Base-by-base conservation (phyloP, 2,329 filamentous ascomycete genomes). In the Aspergillus brunneoviolaceus region DNA sequence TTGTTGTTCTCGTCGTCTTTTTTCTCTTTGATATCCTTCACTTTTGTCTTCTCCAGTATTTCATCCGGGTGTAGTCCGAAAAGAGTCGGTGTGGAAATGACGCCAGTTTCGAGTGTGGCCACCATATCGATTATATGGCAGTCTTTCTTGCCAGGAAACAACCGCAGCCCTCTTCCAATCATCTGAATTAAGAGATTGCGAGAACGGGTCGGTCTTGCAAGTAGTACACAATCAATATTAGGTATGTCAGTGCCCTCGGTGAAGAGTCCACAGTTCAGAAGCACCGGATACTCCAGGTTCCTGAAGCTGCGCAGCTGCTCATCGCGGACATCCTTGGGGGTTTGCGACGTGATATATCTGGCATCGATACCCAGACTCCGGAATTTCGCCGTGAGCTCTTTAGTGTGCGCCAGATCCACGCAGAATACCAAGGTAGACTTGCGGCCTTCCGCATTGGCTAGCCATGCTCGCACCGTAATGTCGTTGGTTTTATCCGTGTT, bases 81-180 rank as follows among this genome's bases (percentile, higher is more conserved):
- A 2, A 99, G 80, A 0, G 95, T 97, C 0, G 95, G 94, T 0
- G 91, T 92, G 0, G 92, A 96, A 2, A 96, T 85, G 55, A 99
- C 90, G 4, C 95, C 95, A 0, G 88, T 90, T 55, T 88, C 87
- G 23, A 98, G 80, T 42, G 88, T 92, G 0, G 93, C 89, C 0
- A 98, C 95, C 87, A 99, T 92, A 75, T 99, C 95, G 69, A 99
- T 96, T 61, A 99, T 83, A 73, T 98, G 95, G 67, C 95, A 99
- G 70, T 98, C 86, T 45, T 87, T 79, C 76, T 99, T 99, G 12
- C 85, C 89, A 0, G 87, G 81, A 72, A 91, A 84, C 45, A 97
- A 79, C 48, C 95, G 87, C 86, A 99, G 90, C 4, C 95, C 95
- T 68, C 95, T 85, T 0, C 95, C 95, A 63, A 99, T 96, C 95